Evolutionary conservation across 2,329 filamentous ascomycete genomes (phyloP).

Genomic region (Curvularia hawaiiensis): DNA sequence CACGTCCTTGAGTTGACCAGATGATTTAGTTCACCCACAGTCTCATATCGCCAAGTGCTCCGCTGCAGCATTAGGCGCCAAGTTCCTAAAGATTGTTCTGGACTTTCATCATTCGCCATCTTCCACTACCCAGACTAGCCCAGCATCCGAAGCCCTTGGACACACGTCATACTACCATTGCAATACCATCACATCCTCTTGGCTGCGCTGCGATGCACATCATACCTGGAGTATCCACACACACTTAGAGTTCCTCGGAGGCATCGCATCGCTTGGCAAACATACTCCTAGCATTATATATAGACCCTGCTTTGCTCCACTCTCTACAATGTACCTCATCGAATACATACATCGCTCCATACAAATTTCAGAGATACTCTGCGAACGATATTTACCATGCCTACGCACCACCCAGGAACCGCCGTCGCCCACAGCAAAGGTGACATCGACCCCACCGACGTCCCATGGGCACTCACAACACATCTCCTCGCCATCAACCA

Average conservation of each 20-base stretch:
- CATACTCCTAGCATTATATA: conserved; percentile 9
- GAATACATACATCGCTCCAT: conserved; percentile 23
- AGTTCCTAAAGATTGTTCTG: conserved; percentile 14
- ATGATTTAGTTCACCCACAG: background rate
- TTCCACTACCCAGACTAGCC: conserved; percentile 3
- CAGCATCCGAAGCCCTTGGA: conserved; percentile 4
- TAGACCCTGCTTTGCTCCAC: conserved; percentile 2
- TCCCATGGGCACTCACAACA: conserved; percentile 36
- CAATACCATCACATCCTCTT: conserved; percentile 13
- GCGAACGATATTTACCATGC: conserved; percentile 19
- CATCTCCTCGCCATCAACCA: conserved; percentile 37
- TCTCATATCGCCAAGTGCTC: conserved; percentile 13
- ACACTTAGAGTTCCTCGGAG: conserved; percentile 10
- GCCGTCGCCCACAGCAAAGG: conserved; percentile 17
- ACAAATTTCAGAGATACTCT: conserved; percentile 20
- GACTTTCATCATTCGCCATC: conserved; percentile 7
- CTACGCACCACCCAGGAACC: conserved; percentile 28
- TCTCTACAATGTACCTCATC: conserved; percentile 19
- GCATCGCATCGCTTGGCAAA: conserved; percentile 15
- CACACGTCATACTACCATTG: conserved; percentile 24
- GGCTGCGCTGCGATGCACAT: conserved; percentile 14
- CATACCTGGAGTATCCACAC: conserved; percentile 18
- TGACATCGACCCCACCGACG: conserved; percentile 24
- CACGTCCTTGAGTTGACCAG: conserved; percentile 4
- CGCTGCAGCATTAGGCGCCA: conserved; percentile 16